A percentile compares a stretch with the other conserved stretches of the same genome.
Conservation (phyloP, 225 moss, liverwort and hornwort species). For the Rhytidiadelphus loreus region DNA sequence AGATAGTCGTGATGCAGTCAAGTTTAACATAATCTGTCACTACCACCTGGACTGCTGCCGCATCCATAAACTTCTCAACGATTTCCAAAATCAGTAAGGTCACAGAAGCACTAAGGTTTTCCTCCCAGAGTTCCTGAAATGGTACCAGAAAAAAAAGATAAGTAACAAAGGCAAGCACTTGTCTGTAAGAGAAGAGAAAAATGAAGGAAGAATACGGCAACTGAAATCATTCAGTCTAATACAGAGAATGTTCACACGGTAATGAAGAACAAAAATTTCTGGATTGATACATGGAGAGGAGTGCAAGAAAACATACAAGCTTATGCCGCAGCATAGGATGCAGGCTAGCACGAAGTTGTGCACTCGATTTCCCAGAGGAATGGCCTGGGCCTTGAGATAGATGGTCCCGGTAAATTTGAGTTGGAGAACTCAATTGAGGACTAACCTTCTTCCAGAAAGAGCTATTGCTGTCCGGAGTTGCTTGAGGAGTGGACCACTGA, state of each 20-base stretch:
- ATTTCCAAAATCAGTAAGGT: slow-evolving; percentile 79
- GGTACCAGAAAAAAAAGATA: background rate
- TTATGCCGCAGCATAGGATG: slow-evolving; percentile 88
- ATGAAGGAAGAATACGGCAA: background rate
- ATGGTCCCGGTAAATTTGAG: slow-evolving; percentile 64
- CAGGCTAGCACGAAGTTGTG: slow-evolving; percentile 80
- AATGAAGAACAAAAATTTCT: background rate
- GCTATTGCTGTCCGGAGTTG: slow-evolving; percentile 61
- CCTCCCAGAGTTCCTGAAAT: slow-evolving; percentile 96
- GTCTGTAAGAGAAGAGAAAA: background rate
- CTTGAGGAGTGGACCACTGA: slow-evolving; percentile 64
- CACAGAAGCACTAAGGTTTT: slow-evolving; percentile 89
- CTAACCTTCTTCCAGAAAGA: slow-evolving; percentile 90
- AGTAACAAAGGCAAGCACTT: background rate
- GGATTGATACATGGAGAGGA: background rate
- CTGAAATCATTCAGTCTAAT: background rate
- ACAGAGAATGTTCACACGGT: background rate
- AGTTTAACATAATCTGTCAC: slow-evolving; percentile 83
- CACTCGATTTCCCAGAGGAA: slow-evolving; percentile 54
- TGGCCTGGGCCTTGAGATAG: slow-evolving; percentile 48
- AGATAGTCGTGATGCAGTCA: slow-evolving; percentile 85
- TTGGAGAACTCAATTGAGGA: slow-evolving; percentile 82
- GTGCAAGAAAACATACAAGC: slow-evolving; percentile 47
- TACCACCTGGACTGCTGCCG: slow-evolving; percentile 64
- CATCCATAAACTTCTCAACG: slow-evolving; percentile 78